Evolutionary conservation across 257 asterid species (phyloP).

Genomic region (Osmanthus fragrans): DNA sequence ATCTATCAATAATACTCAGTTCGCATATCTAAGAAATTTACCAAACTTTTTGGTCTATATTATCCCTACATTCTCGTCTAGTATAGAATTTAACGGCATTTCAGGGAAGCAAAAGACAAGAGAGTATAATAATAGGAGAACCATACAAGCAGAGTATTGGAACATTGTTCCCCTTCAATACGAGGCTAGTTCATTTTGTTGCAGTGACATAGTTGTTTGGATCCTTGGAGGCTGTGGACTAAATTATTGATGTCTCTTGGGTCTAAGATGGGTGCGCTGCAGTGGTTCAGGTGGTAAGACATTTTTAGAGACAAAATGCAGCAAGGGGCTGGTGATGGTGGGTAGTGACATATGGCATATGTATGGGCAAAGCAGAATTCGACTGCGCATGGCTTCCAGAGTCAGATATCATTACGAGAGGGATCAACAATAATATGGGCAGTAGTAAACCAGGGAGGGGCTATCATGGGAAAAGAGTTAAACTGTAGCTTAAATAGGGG

Average conservation of each 20-base stretch:
- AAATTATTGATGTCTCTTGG: not conserved
- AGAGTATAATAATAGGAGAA: not conserved
- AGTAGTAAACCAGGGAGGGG: no score
- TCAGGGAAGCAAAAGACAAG: not conserved
- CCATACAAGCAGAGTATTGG: not conserved
- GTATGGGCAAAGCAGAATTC: not conserved
- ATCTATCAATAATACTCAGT: conserved; percentile 23
- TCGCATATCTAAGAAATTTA: conserved; percentile 10
- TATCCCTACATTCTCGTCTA: conserved; percentile 3
- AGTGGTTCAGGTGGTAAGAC: not conserved
- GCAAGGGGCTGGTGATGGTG: not conserved
- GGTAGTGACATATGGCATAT: not conserved
- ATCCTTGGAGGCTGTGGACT: not conserved
- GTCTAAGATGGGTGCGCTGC: not conserved
- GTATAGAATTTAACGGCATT: not conserved
- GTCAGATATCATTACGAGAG: not conserved
- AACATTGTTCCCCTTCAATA: conserved; percentile 27
- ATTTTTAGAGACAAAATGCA: no score
- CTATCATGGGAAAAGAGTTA: not conserved
- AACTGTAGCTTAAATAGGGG: not conserved
- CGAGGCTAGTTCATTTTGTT: not conserved
- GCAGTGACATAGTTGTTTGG: not conserved
- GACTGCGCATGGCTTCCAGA: no score
- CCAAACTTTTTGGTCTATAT: not conserved
- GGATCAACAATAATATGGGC: not conserved